Evolutionary conservation across 495 filamentous ascomycete species (phyloP).

Genomic region (Lasiosphaeria hispida): DNA sequence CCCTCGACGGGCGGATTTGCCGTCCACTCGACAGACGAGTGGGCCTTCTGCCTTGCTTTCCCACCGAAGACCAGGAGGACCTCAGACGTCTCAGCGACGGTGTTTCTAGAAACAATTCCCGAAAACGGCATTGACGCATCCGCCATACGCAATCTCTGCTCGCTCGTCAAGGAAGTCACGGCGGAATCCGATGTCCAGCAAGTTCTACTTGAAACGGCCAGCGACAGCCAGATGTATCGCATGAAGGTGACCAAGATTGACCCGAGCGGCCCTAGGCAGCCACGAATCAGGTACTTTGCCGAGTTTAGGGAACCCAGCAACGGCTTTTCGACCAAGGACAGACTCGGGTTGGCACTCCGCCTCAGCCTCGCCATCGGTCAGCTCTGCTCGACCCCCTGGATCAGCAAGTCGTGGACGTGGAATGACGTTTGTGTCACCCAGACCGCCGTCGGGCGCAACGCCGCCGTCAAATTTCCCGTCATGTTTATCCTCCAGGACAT

Average conservation of each 20-base stretch:
- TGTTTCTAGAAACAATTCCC: neutral
- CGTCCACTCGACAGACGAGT: neutral
- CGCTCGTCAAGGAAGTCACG: neutral
- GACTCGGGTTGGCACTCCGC: neutral
- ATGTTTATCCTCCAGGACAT: neutral
- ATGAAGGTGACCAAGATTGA: neutral
- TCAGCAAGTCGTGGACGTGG: slow-evolving; percentile 4
- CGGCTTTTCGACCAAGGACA: neutral
- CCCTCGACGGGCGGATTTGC: neutral
- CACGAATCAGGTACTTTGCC: neutral
- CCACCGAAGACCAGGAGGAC: neutral
- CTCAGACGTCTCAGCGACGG: neutral
- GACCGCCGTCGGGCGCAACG: neutral
- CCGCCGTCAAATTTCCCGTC: neutral
- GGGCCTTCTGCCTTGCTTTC: neutral
- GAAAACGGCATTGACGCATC: neutral
- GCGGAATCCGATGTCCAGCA: neutral
- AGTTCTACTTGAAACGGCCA: neutral
- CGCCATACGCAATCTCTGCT: neutral
- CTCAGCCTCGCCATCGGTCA: neutral
- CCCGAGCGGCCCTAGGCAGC: neutral
- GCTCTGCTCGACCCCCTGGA: slow-evolving; percentile 1
- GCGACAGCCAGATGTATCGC: neutral
- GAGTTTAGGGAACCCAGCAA: neutral
- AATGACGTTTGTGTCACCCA: neutral